Evolutionary conservation across 2,329 filamentous ascomycete species (phyloP).

Genomic region (Colletotrichum euphorbiae): DNA sequence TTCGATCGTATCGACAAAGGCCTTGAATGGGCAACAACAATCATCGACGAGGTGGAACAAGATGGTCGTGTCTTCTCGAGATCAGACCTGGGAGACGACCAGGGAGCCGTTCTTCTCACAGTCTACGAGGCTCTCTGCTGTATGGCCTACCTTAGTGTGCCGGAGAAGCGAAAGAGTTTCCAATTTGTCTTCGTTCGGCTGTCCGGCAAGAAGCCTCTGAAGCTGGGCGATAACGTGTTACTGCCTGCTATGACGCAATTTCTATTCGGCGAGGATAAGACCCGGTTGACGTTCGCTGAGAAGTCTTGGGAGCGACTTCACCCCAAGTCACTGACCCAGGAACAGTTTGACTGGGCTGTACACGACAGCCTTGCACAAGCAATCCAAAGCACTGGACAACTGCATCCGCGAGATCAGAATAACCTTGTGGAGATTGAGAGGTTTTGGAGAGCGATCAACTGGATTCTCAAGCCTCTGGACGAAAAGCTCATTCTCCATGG

Average conservation of each 20-base stretch:
- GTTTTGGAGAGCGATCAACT: constrained; percentile 83
- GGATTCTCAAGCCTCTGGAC: constrained; percentile 80
- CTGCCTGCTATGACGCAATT: constrained; percentile 88
- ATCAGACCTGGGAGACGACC: constrained; percentile 58
- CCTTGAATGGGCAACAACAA: constrained; percentile 65
- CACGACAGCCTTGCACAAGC: constrained; percentile 77
- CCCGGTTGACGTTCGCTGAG: constrained; percentile 75
- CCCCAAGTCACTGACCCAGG: constrained; percentile 69
- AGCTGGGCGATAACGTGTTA: constrained; percentile 76
- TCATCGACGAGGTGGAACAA: constrained; percentile 64
- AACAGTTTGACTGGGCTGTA: constrained; percentile 90
- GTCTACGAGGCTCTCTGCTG: constrained; percentile 92
- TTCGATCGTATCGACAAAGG: constrained; percentile 71
- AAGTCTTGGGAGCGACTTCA: constrained; percentile 75
- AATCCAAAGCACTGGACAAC: constrained; percentile 70
- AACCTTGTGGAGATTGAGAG: constrained; percentile 65
- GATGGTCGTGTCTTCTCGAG: constrained; percentile 60
- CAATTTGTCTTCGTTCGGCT: constrained; percentile 86
- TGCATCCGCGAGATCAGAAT: constrained; percentile 55
- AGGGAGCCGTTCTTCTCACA: constrained; percentile 75
- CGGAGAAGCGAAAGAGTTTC: constrained; percentile 70
- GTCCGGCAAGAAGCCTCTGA: constrained; percentile 82
- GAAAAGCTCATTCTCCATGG: constrained; percentile 81
- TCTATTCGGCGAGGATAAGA: constrained; percentile 78
- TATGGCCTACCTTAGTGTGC: constrained; percentile 76